Evolutionary conservation across 441 rosid genomes (phyloP).

Genomic region (Populus hybrid): DNA sequence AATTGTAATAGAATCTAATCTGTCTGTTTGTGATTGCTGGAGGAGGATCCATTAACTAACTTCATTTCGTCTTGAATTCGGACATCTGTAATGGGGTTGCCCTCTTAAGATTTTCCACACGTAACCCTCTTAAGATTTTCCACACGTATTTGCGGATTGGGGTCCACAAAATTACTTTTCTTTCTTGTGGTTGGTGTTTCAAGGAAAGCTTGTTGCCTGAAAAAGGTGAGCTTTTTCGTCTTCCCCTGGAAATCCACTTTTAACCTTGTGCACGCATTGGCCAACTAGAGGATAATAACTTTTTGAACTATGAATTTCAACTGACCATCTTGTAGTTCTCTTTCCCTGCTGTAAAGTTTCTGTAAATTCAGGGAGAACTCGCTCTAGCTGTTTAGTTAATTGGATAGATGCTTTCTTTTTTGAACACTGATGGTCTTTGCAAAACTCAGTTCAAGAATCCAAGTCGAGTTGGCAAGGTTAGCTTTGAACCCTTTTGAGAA

Average conservation of each 20-base stretch:
- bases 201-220: not conserved
- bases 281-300: not conserved
- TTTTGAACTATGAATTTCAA: not conserved
- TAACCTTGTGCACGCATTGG: not conserved
- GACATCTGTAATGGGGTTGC: too few species aligned
- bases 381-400: not conserved
- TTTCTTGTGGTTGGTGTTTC: not conserved
- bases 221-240: not conserved
- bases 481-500: not conserved
- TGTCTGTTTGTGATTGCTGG: too few species aligned
- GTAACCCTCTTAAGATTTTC: too few species aligned
- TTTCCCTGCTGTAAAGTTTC: not conserved
- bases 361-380: not conserved
- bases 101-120: too few species aligned
- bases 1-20: not conserved
- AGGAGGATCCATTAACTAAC: too few species aligned
- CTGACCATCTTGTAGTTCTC: not conserved
- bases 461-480: not conserved
- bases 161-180: not conserved
- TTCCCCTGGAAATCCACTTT: not conserved
- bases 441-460: too few species aligned
- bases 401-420: not conserved
- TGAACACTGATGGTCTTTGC: not conserved
- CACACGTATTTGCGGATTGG: not conserved
- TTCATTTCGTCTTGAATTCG: too few species aligned